Evolutionary conservation across 163 green algal genomes (phyloP).

Genomic region (Scenedesmus sp.): DNA sequence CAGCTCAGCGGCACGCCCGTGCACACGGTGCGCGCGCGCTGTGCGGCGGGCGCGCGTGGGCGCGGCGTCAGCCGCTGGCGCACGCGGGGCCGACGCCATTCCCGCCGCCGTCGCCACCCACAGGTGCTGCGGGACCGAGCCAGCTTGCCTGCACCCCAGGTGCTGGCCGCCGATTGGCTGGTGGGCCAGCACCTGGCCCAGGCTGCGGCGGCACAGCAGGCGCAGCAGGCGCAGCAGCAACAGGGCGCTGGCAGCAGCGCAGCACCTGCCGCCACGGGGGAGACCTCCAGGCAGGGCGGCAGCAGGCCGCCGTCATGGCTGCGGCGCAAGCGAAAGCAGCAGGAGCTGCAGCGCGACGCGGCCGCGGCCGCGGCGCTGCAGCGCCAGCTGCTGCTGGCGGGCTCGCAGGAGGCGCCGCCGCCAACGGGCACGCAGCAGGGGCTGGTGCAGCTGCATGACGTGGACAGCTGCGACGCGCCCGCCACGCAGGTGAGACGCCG

Average conservation of each 20-base stretch:
- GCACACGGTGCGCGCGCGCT: conserved; percentile 50
- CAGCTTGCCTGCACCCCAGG: conserved; percentile 8
- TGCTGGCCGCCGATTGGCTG: not conserved
- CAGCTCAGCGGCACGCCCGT: conserved; percentile 70
- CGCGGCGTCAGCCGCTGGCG: too few species aligned
- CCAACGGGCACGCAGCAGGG: not conserved
- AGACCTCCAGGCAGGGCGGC: too few species aligned
- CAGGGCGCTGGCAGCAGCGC: not conserved
- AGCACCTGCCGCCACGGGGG: not conserved
- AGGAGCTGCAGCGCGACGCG: conserved; percentile 29
- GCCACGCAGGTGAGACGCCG: conserved; percentile 38
- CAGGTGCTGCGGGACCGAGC: not conserved
- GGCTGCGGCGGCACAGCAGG: not conserved
- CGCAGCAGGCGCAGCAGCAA: conserved; percentile 21
- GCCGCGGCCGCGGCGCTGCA: not conserved
- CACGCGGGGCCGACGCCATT: too few species aligned
- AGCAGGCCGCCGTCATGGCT: conserved; percentile 23
- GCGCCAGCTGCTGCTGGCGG: not conserved
- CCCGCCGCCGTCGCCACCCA: not conserved
- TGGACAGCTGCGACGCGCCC: conserved; percentile 32
- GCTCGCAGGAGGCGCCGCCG: not conserved
- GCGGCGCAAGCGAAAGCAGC: conserved; percentile 13
- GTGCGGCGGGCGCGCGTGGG: too few species aligned
- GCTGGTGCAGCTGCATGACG: conserved; percentile 13
- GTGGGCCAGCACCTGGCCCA: not conserved